These are phyloP conservation scores for Chytriomyces sp. DNA, from an alignment of 192 early-diverging fungal genomes.

Conservation along the genomic window DNA sequence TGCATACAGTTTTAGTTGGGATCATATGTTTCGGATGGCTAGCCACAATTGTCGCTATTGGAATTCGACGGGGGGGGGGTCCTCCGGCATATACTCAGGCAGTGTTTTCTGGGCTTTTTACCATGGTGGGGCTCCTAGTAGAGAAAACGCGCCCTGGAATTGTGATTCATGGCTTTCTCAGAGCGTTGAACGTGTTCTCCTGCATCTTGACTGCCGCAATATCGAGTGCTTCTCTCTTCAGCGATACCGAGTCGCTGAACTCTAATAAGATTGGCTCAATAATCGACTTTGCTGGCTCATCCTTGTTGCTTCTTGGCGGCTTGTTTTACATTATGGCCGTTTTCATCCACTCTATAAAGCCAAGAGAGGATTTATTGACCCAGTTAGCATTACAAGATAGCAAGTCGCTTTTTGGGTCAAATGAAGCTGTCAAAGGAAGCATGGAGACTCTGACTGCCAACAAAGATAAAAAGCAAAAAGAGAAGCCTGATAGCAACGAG, in stretches of 20 bases:
- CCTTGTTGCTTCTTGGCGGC: background rate
- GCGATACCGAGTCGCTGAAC: background rate
- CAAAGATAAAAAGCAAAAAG: too few relatives aligned
- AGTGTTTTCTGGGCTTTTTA: background rate
- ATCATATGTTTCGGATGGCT: conserved; percentile 11
- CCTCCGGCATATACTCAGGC: conserved; percentile 6
- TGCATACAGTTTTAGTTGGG: conserved; percentile 17
- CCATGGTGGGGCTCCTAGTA: conserved; percentile 2
- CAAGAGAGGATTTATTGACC: background rate
- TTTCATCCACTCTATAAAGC: conserved; percentile 10
- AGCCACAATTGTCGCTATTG: conserved; percentile 4
- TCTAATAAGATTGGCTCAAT: background rate
- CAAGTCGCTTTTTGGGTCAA: too few relatives aligned
- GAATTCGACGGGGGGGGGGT: conserved; percentile 14
- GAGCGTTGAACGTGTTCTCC: background rate
- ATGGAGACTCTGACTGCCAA: too few relatives aligned
- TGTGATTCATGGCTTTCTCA: conserved; percentile 5
- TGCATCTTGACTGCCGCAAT: background rate
- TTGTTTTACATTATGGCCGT: conserved; percentile 2
- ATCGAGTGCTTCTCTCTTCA: conserved; percentile 1
- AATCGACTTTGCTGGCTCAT: conserved; percentile 9
- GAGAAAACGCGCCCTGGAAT: conserved; percentile 11
- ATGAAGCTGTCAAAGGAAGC: too few relatives aligned
- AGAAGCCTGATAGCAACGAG: too few relatives aligned
- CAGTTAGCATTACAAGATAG: too few relatives aligned